Base-by-base conservation (phyloP, 345 rosid genomes). In the Aurinia saxatilis region DNA sequence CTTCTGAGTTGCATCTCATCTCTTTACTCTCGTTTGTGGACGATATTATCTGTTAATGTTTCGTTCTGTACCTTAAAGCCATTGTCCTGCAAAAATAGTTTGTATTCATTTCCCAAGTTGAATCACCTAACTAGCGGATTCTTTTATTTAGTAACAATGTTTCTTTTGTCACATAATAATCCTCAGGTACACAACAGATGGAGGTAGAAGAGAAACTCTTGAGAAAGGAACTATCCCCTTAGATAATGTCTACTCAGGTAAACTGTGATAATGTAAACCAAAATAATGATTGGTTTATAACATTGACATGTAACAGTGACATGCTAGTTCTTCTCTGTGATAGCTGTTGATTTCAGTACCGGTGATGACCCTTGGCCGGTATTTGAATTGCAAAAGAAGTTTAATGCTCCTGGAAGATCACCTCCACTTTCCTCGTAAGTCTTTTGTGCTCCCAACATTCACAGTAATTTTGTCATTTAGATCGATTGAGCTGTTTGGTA, bases 361-460 rank as follows among this genome's bases (percentile, higher is more conserved):
- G 95, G 91, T 50, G 87, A 69, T 31, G 86, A 84, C 38, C 83
- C 98, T 19, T 82, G 95, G 96, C 90, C 95, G 7, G 81, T 84
- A 67, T 92, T 92, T 79, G 70, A 78, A 68, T 53, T 92, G 75
- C 96, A 92, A 66, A 88, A 81, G 81, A 72, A 82, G 80, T 92
- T 78, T 75, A 92, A 92, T 80, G 78, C 87, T 65, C 95, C 90
- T 51, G 95, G 96, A 76, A 92, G 76, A 73, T 88, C 96, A 36
- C 98, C 98, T 47, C 91, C 98, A 29, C 92, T 92, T 70, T 85
- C 86, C 50, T 74, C 96, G 98, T 86, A 73, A 67, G 88, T 74
- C 60, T 71, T 58, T 31, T 57, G 4, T 63, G 46, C 8, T 18
- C 45, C 16, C 1, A 18, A 13, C 17, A 9, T 34, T 41, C 21